Base-by-base conservation (phyloP, 2,329 filamentous ascomycete species). In the Onygenales sp. region DNA sequence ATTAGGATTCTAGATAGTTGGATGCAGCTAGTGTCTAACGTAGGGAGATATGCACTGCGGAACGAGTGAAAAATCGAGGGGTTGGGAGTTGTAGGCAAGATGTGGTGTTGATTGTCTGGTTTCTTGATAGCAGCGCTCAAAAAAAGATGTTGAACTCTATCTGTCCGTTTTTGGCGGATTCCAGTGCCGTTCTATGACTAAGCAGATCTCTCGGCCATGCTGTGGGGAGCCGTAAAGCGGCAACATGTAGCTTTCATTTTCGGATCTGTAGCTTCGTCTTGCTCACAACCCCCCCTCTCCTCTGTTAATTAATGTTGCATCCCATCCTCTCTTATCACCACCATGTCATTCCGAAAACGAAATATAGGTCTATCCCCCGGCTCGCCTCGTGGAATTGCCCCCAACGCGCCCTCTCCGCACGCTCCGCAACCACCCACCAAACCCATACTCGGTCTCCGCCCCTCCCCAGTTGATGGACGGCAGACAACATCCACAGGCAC, bases 401-500 rank as follows among this genome's bases (percentile, higher is more conserved):
- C 61, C 50, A 67, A 64, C 59, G 55, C 57, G 47, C 41, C 60
- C 48, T 50, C 61, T 53, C 33, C 51, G 27, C 57, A 57, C 33
- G 51, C 58, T 27, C 56, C 58, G 41, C 56, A 60, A 47, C 58
- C 65, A 52, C 58, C 60, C 47, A 48, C 55, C 38, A 63, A 67
- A 46, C 55, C 66, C 10, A 64, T 65, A 14, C 71, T 75, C 43
- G 84, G 84, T 14, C 78, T 90, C 21, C 83, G 92, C 49, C 89
- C 92, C 13, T 98, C 93, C 10, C 89, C 91, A 46, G 75, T 95
- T 35, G 91, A 95, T 66, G 92, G 92, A 53, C 84, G 90, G 47
- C 78, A 84, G 39, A 95, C 89, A 7, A 97, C 87, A 2, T 98
- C 93, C 0, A 97, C 93, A 0, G 93, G 93, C 21, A 92, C 89